phyloP scores from a whole-genome alignment of 2,329 filamentous ascomycete species.

The Aspergillus ibericus region DNA sequence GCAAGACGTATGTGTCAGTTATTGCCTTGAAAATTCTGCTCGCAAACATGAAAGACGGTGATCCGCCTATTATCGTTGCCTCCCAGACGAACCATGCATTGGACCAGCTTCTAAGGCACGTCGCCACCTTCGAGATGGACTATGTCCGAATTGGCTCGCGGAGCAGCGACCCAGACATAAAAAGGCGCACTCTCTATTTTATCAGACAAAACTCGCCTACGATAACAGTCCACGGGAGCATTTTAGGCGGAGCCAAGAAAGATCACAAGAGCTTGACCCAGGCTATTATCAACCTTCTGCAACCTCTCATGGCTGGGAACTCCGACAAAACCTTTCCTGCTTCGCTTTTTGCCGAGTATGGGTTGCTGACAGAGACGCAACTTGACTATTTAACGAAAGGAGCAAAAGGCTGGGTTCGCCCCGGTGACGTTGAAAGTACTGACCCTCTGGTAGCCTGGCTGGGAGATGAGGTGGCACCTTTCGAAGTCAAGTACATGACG shows the following conservation, averaged over 20 bases:
- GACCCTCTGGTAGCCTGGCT: conserved; percentile 59
- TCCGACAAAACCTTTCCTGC: conserved; percentile 53
- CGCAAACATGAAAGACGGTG: conserved; percentile 54
- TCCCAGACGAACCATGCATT: conserved; percentile 91
- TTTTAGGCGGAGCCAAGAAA: conserved; percentile 40
- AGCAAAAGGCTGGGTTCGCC: conserved; percentile 45
- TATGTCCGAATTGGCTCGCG: conserved; percentile 70
- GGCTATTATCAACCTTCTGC: conserved; percentile 44
- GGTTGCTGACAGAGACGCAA: conserved; percentile 64
- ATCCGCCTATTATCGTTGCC: conserved; percentile 72
- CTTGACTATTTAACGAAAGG: conserved; percentile 59
- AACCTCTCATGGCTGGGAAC: conserved; percentile 40
- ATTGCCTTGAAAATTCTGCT: conserved; percentile 67
- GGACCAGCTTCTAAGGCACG: conserved; percentile 72
- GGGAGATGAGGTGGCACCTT: conserved; percentile 51
- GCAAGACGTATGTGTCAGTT: conserved; percentile 81
- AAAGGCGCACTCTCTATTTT: conserved; percentile 65
- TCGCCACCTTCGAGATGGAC: conserved; percentile 61
- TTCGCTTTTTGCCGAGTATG: conserved; percentile 53
- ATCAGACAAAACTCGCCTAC: conserved; percentile 47
- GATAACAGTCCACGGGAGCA: conserved; percentile 41
- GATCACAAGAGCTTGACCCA: conserved; percentile 47
- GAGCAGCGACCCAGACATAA: conserved; percentile 65
- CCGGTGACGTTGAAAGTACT: conserved; percentile 26
- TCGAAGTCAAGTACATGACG: conserved; percentile 45